Percentiles rank a stretch among this genome's conserved stretches.
Conservation (phyloP, 78 protist genomes). For the Speleostelium caveatum region DNA sequence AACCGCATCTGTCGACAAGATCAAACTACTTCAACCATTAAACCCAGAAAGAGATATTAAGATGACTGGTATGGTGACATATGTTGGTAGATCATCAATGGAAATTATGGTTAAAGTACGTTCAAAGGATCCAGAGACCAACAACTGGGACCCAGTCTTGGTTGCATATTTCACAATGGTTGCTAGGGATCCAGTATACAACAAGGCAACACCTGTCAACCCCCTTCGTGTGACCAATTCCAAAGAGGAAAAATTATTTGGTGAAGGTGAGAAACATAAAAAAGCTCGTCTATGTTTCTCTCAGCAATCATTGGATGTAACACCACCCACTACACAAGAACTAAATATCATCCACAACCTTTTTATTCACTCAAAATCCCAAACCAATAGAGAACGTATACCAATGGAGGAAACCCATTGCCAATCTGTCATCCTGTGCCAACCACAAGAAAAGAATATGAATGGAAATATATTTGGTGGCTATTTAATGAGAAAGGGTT, state of each 20-base stretch:
- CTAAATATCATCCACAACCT: conserved; percentile 58
- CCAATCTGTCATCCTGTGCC: conserved; percentile 62
- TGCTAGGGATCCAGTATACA: conserved; percentile 53
- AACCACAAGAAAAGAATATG: conserved; percentile 79
- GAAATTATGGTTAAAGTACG: conserved; percentile 59
- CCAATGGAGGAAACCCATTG: conserved; percentile 43
- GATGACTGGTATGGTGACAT: conserved; percentile 64
- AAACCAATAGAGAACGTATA: neutral
- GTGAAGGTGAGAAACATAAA: conserved; percentile 45
- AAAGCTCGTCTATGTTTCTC: neutral
- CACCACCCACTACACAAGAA: conserved; percentile 52
- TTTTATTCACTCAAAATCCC: conserved; percentile 18
- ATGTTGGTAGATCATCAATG: conserved; percentile 79
- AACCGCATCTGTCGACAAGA: conserved; percentile 72
- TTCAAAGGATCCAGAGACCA: conserved; percentile 20
- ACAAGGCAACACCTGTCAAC: conserved; percentile 26
- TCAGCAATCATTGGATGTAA: conserved; percentile 23
- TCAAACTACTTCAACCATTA: conserved; percentile 58
- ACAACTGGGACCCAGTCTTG: conserved; percentile 45
- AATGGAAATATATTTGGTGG: conserved; percentile 81
- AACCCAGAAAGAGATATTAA: conserved; percentile 66
- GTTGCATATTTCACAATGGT: conserved; percentile 82
- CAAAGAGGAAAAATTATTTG: conserved; percentile 23
- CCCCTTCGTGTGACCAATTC: neutral
- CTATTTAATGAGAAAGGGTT: conserved; percentile 71